A percentile compares a stretch with the other conserved stretches of the same genome.
Conservation (phyloP, 192 early-diverging fungal species). For the Rhizophagus sp. region DNA sequence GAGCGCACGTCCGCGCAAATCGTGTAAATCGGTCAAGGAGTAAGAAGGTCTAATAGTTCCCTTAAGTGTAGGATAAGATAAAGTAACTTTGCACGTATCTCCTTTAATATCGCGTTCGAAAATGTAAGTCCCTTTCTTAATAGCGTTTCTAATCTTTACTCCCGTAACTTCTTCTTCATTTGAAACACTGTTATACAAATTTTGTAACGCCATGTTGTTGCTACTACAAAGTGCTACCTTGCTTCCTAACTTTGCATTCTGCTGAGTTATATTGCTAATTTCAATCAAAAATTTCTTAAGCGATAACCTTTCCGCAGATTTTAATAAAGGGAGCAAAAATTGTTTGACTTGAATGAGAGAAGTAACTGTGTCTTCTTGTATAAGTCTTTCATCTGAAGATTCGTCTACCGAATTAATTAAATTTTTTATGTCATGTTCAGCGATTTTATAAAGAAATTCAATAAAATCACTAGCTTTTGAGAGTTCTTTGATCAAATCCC, state of each 20-base stretch:
- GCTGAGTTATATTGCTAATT: not conserved
- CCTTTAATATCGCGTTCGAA: conserved; percentile 14
- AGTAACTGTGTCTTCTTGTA: conserved; percentile 29
- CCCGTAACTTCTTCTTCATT: conserved; percentile 28
- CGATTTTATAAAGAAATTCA: conserved; percentile 13
- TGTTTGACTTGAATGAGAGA: conserved; percentile 28
- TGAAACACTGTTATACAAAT: conserved; percentile 21
- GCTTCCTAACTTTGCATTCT: not conserved
- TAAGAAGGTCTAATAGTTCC: not conserved
- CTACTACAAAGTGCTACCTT: conserved; percentile 28
- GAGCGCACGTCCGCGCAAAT: conserved; percentile 33
- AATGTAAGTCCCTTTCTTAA: conserved; percentile 12
- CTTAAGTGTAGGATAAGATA: not conserved
- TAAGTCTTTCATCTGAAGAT: conserved; percentile 30
- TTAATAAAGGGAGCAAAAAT: conserved; percentile 16
- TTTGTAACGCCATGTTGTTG: conserved; percentile 19
- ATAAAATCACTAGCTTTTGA: conserved; percentile 7
- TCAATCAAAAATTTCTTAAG: not conserved
- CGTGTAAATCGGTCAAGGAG: conserved; percentile 22
- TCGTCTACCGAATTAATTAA: conserved; percentile 33
- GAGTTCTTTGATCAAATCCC: conserved; percentile 18
- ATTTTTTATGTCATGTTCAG: conserved; percentile 28
- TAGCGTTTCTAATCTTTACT: conserved; percentile 24
- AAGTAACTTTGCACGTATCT: conserved; percentile 24
- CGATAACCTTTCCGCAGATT: not conserved